Conservation (phyloP, 1,284 basidiomycete genomes). For the Melampsora larici-populina region DNA sequence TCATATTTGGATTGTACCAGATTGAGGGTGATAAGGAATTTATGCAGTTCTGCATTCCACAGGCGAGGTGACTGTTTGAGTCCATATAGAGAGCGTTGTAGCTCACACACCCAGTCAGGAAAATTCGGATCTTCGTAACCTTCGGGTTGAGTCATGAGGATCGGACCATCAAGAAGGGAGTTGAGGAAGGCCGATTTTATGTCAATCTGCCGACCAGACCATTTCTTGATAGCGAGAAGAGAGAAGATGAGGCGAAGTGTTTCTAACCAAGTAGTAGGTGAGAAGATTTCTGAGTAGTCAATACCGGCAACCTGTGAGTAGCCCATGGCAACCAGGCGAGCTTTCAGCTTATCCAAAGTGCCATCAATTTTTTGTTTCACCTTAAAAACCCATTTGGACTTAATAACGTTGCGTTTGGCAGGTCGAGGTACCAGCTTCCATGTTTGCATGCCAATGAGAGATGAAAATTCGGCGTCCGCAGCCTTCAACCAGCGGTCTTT, state of each 20-base stretch:
- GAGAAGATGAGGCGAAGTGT: constrained; percentile 1
- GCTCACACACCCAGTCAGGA: constrained; percentile 7
- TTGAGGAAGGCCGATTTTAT: constrained; percentile 4
- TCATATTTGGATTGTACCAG: too few species aligned
- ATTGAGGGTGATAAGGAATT: too few species aligned
- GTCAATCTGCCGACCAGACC: background rate
- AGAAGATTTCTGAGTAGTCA: constrained; percentile 2
- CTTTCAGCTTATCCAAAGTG: background rate
- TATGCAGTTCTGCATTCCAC: background rate
- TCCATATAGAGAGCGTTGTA: background rate
- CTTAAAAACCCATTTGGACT: constrained; percentile 21
- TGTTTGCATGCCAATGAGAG: background rate
- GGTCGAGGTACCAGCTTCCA: constrained; percentile 2
- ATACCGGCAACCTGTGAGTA: background rate
- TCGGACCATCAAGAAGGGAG: background rate
- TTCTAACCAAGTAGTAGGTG: background rate
- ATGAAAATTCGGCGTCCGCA: background rate
- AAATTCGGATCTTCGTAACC: background rate
- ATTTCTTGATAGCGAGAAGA: background rate
- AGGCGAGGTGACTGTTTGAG: constrained; percentile 5
- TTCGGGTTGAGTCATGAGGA: background rate
- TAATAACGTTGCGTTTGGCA: background rate
- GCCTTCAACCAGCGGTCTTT: constrained; percentile 12
- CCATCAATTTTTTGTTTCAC: background rate
- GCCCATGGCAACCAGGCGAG: background rate